Evolutionary conservation across 2,329 filamentous ascomycete species (phyloP).

Genomic region (Triangularia verruculosa): DNA sequence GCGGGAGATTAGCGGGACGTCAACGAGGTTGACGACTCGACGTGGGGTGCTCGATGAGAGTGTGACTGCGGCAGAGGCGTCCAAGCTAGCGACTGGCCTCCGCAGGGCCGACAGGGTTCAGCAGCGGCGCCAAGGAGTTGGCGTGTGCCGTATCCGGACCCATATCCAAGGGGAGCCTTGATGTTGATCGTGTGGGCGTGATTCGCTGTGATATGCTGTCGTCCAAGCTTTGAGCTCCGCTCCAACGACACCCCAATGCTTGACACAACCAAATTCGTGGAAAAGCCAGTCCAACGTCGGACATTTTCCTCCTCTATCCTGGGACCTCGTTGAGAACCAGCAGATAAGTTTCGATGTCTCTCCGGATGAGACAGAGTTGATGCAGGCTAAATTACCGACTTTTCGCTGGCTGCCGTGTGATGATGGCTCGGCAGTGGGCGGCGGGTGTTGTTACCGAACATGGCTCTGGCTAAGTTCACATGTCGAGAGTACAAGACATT

Average conservation of each 20-base stretch:
- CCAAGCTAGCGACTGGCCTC: conserved; percentile 10
- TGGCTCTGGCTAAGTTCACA: background rate
- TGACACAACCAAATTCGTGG: background rate
- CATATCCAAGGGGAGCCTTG: conserved; percentile 3
- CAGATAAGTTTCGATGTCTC: background rate
- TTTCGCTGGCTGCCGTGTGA: conserved; percentile 7
- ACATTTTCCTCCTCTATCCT: background rate
- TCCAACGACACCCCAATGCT: background rate
- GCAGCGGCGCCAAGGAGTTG: conserved; percentile 9
- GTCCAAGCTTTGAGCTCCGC: background rate
- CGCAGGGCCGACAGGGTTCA: conserved; percentile 6
- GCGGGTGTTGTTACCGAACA: background rate
- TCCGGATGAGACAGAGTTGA: conserved; percentile 22
- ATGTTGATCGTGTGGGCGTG: background rate
- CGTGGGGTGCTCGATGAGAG: conserved; percentile 12
- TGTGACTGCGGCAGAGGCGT: conserved; percentile 18
- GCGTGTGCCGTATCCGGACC: conserved; percentile 8
- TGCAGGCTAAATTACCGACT: conserved; percentile 16
- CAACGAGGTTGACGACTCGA: conserved; percentile 17
- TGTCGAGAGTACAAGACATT: background rate
- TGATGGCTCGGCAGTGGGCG: background rate
- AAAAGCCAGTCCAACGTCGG: background rate
- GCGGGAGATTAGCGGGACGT: conserved; percentile 15
- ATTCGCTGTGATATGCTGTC: conserved; percentile 5
- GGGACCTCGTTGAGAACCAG: background rate